Percentiles rank a stretch among this genome's conserved stretches.
phyloP scores from a whole-genome alignment of 495 filamentous ascomycete species.

The Acidomyces sp. region DNA sequence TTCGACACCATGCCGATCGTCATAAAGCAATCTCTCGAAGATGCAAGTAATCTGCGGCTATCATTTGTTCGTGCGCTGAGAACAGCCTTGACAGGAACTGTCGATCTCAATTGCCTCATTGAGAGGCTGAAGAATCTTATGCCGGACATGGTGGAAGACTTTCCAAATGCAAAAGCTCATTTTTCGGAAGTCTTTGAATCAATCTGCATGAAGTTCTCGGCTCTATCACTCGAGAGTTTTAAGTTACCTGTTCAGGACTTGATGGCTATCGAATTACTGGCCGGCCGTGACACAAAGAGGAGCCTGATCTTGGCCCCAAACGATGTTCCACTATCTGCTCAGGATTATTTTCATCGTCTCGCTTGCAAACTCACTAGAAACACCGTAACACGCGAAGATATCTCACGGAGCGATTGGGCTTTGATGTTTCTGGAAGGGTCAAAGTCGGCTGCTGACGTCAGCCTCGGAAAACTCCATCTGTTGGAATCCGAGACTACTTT shows the following conservation, averaged over 20 bases:
- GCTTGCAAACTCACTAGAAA: too few relatives aligned
- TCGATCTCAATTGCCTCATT: constrained; percentile 16
- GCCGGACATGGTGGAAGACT: neutral
- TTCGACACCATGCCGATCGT: too few relatives aligned
- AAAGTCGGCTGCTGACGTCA: neutral
- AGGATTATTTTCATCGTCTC: too few relatives aligned
- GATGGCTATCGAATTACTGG: too few relatives aligned
- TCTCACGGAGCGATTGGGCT: neutral
- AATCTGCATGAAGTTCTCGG: constrained; percentile 1
- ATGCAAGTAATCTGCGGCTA: too few relatives aligned
- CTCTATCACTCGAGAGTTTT: neutral
- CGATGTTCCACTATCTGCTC: too few relatives aligned
- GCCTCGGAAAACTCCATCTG: neutral
- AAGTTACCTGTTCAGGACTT: too few relatives aligned
- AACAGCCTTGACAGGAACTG: constrained; percentile 11
- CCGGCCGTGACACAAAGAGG: too few relatives aligned
- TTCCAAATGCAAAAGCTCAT: neutral
- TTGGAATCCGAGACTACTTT: neutral
- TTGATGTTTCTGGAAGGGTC: neutral
- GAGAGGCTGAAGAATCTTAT: constrained; percentile 1
- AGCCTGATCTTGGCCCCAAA: too few relatives aligned
- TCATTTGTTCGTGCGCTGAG: constrained; percentile 19
- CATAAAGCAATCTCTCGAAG: too few relatives aligned
- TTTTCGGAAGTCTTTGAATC: constrained; percentile 1
- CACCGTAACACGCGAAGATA: too few relatives aligned